Percentiles rank a stretch among this genome's conserved stretches.
These are phyloP conservation scores for Suillus subaureus DNA, from an alignment of 768 basidiomycete genomes.

Conservation along the genomic window DNA sequence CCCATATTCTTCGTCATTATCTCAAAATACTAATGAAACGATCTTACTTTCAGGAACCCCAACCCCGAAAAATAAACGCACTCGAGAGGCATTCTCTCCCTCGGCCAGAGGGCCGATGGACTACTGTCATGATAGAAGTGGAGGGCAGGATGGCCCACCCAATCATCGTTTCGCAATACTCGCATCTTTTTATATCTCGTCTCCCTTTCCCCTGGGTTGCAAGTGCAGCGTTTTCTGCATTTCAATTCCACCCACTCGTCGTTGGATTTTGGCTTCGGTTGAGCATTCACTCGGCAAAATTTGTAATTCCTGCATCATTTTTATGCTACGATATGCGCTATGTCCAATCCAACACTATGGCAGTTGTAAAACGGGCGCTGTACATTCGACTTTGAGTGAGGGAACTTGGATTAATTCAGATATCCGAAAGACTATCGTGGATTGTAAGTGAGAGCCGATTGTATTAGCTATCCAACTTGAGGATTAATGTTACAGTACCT, in stretches of 20 bases:
- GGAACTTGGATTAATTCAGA: background rate
- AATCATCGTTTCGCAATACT: slow-evolving; percentile 10
- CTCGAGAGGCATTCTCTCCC: slow-evolving; percentile 12
- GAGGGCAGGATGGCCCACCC: slow-evolving; percentile 12
- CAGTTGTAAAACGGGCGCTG: background rate
- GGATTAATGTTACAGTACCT: too few relatives aligned
- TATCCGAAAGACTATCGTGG: background rate
- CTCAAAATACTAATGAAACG: background rate
- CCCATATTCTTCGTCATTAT: slow-evolving; percentile 57
- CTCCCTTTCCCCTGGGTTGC: slow-evolving; percentile 11
- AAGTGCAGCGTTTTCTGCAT: slow-evolving; percentile 1
- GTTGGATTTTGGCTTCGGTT: background rate
- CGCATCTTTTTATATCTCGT: slow-evolving; percentile 15
- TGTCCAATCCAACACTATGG: slow-evolving; percentile 18
- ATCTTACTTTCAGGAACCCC: slow-evolving; percentile 25
- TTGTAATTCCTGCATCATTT: slow-evolving; percentile 8
- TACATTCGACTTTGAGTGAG: background rate
- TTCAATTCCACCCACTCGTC: background rate
- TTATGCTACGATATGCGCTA: slow-evolving; percentile 28
- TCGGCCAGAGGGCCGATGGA: slow-evolving; percentile 18
- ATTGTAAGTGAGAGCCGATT: too few relatives aligned
- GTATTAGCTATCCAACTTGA: too few relatives aligned
- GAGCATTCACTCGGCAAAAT: background rate
- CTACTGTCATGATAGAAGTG: slow-evolving; percentile 16
- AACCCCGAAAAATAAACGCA: slow-evolving; percentile 31